These are phyloP conservation scores for Asterophora lycoperdoides DNA, from an alignment of 768 basidiomycete species.

Conservation along the genomic window DNA sequence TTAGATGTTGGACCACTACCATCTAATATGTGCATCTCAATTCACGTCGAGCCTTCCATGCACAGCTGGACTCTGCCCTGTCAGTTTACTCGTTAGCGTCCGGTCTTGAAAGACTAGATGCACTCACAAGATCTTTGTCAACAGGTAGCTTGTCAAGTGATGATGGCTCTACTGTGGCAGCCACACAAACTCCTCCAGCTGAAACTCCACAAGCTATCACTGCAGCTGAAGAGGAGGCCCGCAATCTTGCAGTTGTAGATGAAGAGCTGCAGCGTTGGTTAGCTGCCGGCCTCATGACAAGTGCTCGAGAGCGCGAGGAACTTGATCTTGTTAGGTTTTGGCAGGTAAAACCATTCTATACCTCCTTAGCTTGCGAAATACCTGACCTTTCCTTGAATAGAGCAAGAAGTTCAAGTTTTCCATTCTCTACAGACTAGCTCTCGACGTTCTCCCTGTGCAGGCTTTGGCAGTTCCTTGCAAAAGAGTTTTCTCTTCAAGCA, in stretches of 20 bases:
- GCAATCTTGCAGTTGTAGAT: neutral
- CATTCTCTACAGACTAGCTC: constrained; percentile 2
- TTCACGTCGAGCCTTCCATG: neutral
- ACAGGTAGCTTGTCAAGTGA: neutral
- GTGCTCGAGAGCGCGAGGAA: neutral
- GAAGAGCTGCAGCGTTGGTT: neutral
- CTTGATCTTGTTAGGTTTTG: neutral
- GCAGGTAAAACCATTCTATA: neutral
- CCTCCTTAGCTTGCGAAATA: neutral
- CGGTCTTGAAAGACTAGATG: neutral
- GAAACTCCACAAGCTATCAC: neutral
- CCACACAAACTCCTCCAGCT: neutral
- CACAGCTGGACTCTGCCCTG: neutral
- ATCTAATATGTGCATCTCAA: neutral
- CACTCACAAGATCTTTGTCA: neutral
- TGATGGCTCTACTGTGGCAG: neutral
- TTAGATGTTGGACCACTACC: constrained; percentile 9
- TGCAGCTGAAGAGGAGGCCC: neutral
- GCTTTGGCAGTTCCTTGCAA: constrained; percentile 9
- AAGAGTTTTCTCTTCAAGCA: constrained; percentile 10
- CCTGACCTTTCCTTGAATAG: neutral
- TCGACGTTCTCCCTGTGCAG: constrained; percentile 10
- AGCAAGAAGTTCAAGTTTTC: neutral
- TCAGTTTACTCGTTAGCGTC: neutral
- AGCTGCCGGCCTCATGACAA: neutral